These are phyloP conservation scores for Ashbya aceris DNA, from an alignment of 1,139 yeast genomes.

Conservation along the genomic window DNA sequence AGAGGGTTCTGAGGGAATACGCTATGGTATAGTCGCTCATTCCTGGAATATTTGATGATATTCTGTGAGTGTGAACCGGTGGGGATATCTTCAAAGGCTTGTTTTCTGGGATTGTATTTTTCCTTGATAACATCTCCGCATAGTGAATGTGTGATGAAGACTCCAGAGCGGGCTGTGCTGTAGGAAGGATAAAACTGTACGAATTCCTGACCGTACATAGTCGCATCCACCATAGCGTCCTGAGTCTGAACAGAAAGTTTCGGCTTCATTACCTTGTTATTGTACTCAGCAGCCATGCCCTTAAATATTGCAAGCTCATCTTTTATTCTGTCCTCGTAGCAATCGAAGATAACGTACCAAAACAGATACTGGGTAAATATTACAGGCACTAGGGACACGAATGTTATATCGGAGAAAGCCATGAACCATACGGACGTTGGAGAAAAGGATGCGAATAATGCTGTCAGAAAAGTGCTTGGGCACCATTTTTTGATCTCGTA, in stretches of 20 bases:
- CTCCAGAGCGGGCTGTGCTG: conserved; percentile 22
- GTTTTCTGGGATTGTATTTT: conserved; percentile 15
- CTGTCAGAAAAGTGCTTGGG: conserved; percentile 45
- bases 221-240: conserved; percentile 61
- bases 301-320: conserved; percentile 55
- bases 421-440: conserved; percentile 43
- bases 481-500: conserved; percentile 55
- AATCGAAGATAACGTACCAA: conserved; percentile 34
- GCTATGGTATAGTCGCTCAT: not conserved
- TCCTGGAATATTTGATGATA: conserved; percentile 4
- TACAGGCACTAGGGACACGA: conserved; percentile 34
- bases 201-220: conserved; percentile 32
- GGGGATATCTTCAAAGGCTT: conserved; percentile 19
- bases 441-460: conserved; percentile 44
- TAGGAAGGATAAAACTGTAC: conserved; percentile 35
- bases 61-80: conserved; percentile 4
- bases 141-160: conserved; percentile 24
- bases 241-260: conserved; percentile 43
- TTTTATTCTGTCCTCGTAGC: conserved; percentile 40
- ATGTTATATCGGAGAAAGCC: conserved; percentile 34
- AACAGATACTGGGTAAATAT: conserved; percentile 34
- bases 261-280: conserved; percentile 58
- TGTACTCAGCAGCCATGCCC: conserved; percentile 57
- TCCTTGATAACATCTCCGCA: conserved; percentile 21
- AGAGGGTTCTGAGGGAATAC: not conserved